Evolutionary conservation across 31 red algal genomes (phyloP).

Genomic region (Bonnemaisonia californica): DNA sequence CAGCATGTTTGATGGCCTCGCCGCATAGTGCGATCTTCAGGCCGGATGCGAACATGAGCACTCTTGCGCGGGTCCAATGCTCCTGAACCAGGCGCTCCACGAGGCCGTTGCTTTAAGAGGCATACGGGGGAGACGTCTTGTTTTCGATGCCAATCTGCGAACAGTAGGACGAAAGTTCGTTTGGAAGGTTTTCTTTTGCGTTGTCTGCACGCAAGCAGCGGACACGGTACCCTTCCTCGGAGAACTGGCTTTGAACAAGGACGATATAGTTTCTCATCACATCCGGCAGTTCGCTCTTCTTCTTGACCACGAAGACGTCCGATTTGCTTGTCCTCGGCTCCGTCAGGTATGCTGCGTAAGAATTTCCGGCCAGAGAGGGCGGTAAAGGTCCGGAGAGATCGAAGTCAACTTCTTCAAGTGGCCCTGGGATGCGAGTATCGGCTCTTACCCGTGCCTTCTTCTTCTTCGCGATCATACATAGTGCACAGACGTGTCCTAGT

Average conservation of each 20-base stretch:
- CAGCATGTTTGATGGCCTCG: too few species aligned
- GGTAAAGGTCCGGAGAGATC: slow-evolving; percentile 18
- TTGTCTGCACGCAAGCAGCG: background rate
- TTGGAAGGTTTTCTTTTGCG: slow-evolving; percentile 6
- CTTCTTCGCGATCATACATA: background rate
- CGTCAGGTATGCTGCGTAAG: slow-evolving; percentile 6
- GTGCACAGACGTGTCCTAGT: too few species aligned
- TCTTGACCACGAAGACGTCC: slow-evolving; percentile 4
- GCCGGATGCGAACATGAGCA: too few species aligned
- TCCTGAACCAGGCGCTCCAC: too few species aligned
- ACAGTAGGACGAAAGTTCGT: background rate
- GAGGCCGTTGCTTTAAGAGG: too few species aligned
- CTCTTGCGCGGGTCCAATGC: too few species aligned
- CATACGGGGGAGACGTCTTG: slow-evolving; percentile 17
- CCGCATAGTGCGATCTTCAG: too few species aligned
- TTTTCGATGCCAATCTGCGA: background rate
- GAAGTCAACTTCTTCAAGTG: background rate
- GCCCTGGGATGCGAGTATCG: too few species aligned
- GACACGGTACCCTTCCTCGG: background rate
- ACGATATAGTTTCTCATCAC: background rate
- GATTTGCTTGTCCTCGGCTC: slow-evolving; percentile 2
- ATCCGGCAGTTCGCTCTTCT: background rate
- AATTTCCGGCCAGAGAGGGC: slow-evolving; percentile 4
- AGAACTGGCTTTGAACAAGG: background rate
- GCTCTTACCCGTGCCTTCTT: background rate